Base-by-base conservation (phyloP, 345 rosid genomes). In the Erucastrum elatum region DNA sequence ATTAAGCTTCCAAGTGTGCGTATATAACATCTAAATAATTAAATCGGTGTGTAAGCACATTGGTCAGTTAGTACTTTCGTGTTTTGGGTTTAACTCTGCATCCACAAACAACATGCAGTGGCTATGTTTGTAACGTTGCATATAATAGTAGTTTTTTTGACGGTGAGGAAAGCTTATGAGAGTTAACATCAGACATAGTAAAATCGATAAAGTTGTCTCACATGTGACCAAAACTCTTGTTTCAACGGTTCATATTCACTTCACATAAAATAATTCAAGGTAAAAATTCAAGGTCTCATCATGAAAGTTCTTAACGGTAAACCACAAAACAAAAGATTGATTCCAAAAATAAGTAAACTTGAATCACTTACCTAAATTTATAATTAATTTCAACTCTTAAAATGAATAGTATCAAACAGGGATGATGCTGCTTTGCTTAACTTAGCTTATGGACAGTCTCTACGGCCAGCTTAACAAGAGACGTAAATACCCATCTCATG, bases 381-480 rank as follows among this genome's bases (percentile, higher is more conserved):
- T 39, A 59, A 59, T 44, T n/a, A 70, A 34, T 60, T 26, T 60
- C 64, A 60, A 60, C 64, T 70, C 64, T 33, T 17, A 17, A 6
- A 49, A 49, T 49, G 61, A 27, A 51, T 51, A 51, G 2, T 27
- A 11, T 3, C 16, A 37, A 2, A 62, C n/a, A 33, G 8, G 16
- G 64, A 60, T 60, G 31, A 21, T 21, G 21, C 21, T 29, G 64
- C 71, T 51, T 17, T 17, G 41, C 61, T 41, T 3, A 69, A 27
- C 53, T 63, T 77, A 77, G 66, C 81, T 72, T 66, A 72, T 78
- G 53, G 82, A 46, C 12, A 66, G 15, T 17, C 82, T 72, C 63
- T 78, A 78, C 63, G 63, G 77, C 77, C 81, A 78, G 12, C 5
- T 26, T 59, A 26, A 2, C 7, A 6, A 59, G 63, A 39, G 67